Evolutionary conservation across 495 filamentous ascomycete species (phyloP).

Genomic region (Aspergillus egyptiacus): DNA sequence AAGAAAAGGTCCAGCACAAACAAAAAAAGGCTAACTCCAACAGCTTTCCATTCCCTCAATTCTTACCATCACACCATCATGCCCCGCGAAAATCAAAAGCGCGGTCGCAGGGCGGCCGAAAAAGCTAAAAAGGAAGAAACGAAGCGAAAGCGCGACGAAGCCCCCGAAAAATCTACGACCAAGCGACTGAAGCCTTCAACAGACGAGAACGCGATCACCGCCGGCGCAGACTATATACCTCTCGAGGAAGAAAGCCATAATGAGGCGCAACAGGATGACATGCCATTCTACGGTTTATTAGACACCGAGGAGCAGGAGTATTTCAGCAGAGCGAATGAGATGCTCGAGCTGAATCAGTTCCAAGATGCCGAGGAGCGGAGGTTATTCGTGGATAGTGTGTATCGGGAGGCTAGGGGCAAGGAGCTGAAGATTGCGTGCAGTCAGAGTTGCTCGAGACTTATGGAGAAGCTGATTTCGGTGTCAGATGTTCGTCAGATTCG

Average conservation of each 20-base stretch:
- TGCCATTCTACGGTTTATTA: constrained; percentile 82
- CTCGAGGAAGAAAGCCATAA: constrained; percentile 24
- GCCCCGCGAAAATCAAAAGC: constrained; percentile 58
- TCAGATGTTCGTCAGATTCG: constrained; percentile 79
- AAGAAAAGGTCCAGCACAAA: neutral
- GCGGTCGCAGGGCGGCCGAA: constrained; percentile 59
- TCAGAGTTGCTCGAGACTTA: constrained; percentile 86
- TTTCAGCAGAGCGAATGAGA: constrained; percentile 79
- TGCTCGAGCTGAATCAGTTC: constrained; percentile 86
- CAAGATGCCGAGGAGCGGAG: constrained; percentile 65
- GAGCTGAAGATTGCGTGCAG: constrained; percentile 93
- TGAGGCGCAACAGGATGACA: constrained; percentile 28
- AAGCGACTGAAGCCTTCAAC: constrained; percentile 37
- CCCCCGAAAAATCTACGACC: constrained; percentile 29
- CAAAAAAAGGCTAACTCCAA: neutral
- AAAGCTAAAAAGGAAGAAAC: constrained; percentile 39
- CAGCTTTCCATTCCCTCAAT: neutral
- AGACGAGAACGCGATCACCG: constrained; percentile 21
- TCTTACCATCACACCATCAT: constrained; percentile 20
- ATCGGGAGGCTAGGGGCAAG: constrained; percentile 78
- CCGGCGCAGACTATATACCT: constrained; percentile 36
- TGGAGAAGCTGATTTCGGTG: constrained; percentile 84
- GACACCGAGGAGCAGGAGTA: constrained; percentile 89
- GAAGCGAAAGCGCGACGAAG: constrained; percentile 41
- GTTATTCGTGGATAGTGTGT: constrained; percentile 80